Evolutionary conservation across 805 yeast species (phyloP), one percentile per base, ranked within the genome.

Genomic region (Metschnikowia matae): DNA sequence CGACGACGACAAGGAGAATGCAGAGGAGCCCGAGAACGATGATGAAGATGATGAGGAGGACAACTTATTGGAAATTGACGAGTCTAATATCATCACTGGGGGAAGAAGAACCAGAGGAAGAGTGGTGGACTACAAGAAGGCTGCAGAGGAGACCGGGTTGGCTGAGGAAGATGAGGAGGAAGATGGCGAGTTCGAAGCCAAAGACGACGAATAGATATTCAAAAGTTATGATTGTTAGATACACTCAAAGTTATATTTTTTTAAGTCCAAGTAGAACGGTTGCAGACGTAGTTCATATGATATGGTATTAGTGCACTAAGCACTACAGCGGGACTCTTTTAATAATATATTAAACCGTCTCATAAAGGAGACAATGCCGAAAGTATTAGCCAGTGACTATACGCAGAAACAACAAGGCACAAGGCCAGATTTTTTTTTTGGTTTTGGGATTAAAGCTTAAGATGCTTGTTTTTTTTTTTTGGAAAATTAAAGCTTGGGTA

Each of bases 61-160:
- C 59, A 92, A 86, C 60, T 73, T 89, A 56, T 77, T 78, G 34
- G 96, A 86, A 68, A 87, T 90, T 57, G 96, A 88, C 62, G 75
- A 85, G 37, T 73, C 89, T 37, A 91, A 90, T 69, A 89, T 90
- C 64, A 89, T 89, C 56, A 77, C 85, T n/a, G 71, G 81, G 15
- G 94, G 95, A 13, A 79, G 96, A 69, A 87, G 97, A 74, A 90
- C 97, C 6, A 81, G 97, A 58, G 96, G 97, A 14, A 86, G 84
- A 62, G 86, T 85, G 17, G 85, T 91, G 59, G 97, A 90, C 69
- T 90, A 86, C 67, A 75, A 82, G 50, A 85, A 87, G 69, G 89
- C 95, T 14, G 87, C 89, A 18, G 86, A 81, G 57, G 80, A 87
- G 63, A 68, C 88, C 60, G 82, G 79, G 48, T 71, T 70, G 45